Evolutionary conservation across 208 protist genomes (phyloP).

Genomic region (Paratrypanosoma confusum): DNA sequence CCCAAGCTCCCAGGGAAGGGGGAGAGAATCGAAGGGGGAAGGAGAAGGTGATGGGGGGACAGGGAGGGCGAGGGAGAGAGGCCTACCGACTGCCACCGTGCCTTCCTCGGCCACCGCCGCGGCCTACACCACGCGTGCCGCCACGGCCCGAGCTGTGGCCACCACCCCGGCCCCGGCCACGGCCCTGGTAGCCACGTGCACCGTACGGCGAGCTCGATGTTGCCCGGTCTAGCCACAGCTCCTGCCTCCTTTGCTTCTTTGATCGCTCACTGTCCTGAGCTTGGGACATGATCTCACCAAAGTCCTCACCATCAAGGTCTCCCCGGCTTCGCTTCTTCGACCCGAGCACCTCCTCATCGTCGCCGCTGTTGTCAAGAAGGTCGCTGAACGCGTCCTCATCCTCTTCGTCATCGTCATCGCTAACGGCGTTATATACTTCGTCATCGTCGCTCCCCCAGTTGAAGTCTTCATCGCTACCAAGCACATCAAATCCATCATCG

Average conservation of each 20-base stretch:
- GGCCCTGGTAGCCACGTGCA: constrained; percentile 1
- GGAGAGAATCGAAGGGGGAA: no score
- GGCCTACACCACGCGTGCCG: constrained; percentile 5
- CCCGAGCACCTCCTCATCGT: constrained; percentile 20
- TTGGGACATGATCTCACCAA: constrained; percentile 71
- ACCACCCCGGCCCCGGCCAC: constrained; percentile 8
- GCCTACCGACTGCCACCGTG: no score
- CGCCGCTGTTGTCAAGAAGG: constrained; percentile 26
- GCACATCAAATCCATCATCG: constrained; percentile 22
- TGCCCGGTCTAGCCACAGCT: constrained; percentile 54
- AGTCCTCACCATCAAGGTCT: constrained; percentile 68
- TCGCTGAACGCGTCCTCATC: constrained; percentile 8
- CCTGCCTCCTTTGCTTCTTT: constrained; percentile 61
- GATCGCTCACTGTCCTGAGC: constrained; percentile 33
- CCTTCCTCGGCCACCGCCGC: constrained; percentile 7
- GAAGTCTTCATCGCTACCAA: constrained; percentile 36
- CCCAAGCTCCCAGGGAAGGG: no score
- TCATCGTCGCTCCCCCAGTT: constrained; percentile 71
- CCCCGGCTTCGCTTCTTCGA: constrained; percentile 3
- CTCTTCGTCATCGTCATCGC: constrained; percentile 19
- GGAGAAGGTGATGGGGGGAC: no score
- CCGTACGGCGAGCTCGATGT: constrained; percentile 4
- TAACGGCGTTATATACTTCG: constrained; percentile 29
- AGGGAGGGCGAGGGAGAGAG: no score
- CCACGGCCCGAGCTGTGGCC: constrained; percentile 1